phyloP scores from a whole-genome alignment of 768 basidiomycete species.

The Termitomyces sp. region DNA sequence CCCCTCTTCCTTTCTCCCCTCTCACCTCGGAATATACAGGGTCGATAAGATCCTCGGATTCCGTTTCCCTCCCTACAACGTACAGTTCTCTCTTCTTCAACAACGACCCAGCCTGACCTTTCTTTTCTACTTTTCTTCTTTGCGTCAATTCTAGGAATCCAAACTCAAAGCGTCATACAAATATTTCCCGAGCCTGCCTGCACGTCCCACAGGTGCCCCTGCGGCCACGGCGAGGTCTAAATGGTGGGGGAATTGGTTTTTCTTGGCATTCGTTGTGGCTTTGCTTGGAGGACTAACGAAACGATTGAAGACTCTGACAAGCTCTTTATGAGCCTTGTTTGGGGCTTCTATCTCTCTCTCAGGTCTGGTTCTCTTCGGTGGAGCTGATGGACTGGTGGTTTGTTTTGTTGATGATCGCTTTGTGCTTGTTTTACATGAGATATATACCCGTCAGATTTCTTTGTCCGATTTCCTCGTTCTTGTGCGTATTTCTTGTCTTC shows the following conservation, averaged over 20 bases:
- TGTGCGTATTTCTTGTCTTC: not conserved
- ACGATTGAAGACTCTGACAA: constrained; percentile 24
- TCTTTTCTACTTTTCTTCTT: not conserved
- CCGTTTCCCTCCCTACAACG: constrained; percentile 63
- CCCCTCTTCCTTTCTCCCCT: constrained; percentile 13
- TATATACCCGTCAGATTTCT: not conserved
- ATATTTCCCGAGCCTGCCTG: constrained; percentile 33
- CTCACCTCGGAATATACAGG: constrained; percentile 25
- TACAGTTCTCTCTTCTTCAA: constrained; percentile 15
- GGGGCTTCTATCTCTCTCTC: not conserved
- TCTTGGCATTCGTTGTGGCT: constrained; percentile 42
- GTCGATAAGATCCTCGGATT: constrained; percentile 43
- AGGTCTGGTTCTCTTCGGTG: not conserved
- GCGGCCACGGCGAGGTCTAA: constrained; percentile 12
- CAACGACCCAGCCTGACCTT: not conserved
- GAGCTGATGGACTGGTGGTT: not conserved
- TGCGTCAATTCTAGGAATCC: constrained; percentile 23
- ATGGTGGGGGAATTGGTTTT: constrained; percentile 45
- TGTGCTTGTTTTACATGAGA: not conserved
- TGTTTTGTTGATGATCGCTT: not conserved
- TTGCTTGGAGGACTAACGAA: constrained; percentile 41
- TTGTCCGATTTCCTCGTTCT: not conserved
- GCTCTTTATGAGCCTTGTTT: constrained; percentile 8
- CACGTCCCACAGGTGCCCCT: constrained; percentile 43
- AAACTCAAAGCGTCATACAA: constrained; percentile 26